Evolutionary conservation across 306 rosid genomes (phyloP).

Genomic region (Cercis canadensis): DNA sequence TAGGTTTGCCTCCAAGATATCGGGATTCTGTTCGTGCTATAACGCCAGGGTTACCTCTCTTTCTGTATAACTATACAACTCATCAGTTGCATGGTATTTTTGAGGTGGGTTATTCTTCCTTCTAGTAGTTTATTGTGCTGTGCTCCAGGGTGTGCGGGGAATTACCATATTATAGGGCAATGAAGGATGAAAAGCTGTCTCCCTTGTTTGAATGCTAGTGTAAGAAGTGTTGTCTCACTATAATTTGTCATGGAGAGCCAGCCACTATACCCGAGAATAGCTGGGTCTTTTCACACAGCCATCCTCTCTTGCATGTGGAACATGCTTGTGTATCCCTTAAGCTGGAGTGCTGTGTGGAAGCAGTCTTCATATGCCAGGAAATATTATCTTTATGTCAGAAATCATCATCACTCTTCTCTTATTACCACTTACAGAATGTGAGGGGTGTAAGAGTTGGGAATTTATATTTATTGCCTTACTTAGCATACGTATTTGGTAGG

Average conservation of each 20-base stretch:
- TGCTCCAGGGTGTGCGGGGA: conserved; percentile 10
- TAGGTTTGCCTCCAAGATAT: conserved; percentile 97
- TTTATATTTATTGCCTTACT: background rate
- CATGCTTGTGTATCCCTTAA: conserved; percentile 1
- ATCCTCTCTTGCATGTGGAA: background rate
- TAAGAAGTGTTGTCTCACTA: background rate
- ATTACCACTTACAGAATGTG: background rate
- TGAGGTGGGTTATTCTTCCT: conserved; percentile 65
- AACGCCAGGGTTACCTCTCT: conserved; percentile 91
- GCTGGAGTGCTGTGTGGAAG: conserved; percentile 10
- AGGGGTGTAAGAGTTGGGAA: conserved; percentile 11
- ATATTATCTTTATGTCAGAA: conserved; percentile 7
- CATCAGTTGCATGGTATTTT: conserved; percentile 96
- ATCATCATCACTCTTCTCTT: background rate
- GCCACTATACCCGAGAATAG: background rate
- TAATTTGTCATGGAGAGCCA: conserved; percentile 16
- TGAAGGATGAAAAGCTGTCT: conserved; percentile 13
- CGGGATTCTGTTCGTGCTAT: conserved; percentile 96
- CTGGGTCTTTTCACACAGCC: background rate
- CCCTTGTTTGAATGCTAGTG: conserved; percentile 12
- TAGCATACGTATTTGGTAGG: background rate
- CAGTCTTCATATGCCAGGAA: conserved; percentile 4
- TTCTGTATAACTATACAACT: conserved; percentile 94
- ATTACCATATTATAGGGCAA: conserved; percentile 11
- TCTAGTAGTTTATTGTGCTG: conserved; percentile 16